These are phyloP conservation scores for Echria macrotheca DNA, from an alignment of 495 filamentous ascomycete genomes.

Conservation along the genomic window DNA sequence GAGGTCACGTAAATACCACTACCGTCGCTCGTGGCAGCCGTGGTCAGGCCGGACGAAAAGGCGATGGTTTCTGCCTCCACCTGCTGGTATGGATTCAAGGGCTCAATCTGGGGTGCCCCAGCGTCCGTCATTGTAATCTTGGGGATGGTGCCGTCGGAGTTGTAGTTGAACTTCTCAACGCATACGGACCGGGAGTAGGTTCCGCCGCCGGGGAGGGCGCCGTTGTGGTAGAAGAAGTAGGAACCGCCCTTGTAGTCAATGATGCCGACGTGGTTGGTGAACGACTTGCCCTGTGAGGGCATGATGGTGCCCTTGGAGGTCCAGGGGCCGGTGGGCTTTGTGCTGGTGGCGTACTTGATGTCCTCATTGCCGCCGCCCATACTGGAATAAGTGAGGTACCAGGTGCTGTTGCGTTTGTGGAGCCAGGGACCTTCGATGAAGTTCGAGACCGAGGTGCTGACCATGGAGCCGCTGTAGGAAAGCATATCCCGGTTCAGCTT, in stretches of 20 bases:
- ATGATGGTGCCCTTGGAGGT: constrained; percentile 28
- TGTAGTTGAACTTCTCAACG: constrained; percentile 25
- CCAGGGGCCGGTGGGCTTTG: constrained; percentile 27
- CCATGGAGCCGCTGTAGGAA: constrained; percentile 23
- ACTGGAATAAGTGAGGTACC: constrained; percentile 27
- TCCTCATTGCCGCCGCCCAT: constrained; percentile 25
- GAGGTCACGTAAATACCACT: constrained; percentile 13
- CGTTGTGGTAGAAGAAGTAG: constrained; percentile 33
- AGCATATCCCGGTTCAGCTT: constrained; percentile 31
- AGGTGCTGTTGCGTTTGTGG: constrained; percentile 28
- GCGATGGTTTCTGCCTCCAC: constrained; percentile 15
- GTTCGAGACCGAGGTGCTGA: constrained; percentile 14
- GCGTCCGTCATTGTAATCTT: constrained; percentile 24
- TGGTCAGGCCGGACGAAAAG: constrained; percentile 13
- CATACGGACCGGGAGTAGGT: constrained; percentile 23
- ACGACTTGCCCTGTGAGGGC: constrained; percentile 19
- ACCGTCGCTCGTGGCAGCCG: constrained; percentile 9
- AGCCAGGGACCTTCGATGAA: constrained; percentile 32
- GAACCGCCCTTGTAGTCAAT: constrained; percentile 25
- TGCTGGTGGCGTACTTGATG: constrained; percentile 27
- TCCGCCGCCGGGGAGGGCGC: constrained; percentile 26
- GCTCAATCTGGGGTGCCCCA: constrained; percentile 11
- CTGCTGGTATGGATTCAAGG: constrained; percentile 11
- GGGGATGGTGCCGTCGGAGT: constrained; percentile 25
- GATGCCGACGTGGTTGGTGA: constrained; percentile 28